These are phyloP conservation scores for Persicaria maculosa DNA, from an alignment of 148 eudicot species.

Conservation along the genomic window DNA sequence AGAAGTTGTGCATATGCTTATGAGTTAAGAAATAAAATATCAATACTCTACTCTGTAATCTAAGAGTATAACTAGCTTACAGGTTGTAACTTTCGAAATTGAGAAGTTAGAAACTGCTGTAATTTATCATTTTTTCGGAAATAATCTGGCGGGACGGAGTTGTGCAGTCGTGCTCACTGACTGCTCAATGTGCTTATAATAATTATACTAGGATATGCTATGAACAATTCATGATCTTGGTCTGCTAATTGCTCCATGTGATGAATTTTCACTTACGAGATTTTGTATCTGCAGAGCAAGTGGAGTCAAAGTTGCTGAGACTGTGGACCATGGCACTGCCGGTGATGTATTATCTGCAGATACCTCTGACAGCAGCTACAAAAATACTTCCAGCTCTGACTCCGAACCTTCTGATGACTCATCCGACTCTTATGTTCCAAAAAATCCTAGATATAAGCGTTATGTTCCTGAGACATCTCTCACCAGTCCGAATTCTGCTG, in stretches of 20 bases:
- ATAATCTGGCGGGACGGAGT: not conserved
- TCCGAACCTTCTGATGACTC: not conserved
- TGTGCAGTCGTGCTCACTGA: not conserved
- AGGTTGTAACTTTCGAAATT: not conserved
- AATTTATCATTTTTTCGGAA: too few relatives aligned
- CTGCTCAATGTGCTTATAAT: not conserved
- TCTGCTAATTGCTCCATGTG: not conserved
- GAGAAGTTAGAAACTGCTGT: not conserved
- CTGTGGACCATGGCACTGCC: conserved; percentile 15
- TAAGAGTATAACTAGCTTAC: not conserved
- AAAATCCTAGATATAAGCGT: conserved; percentile 4
- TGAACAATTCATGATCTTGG: not conserved
- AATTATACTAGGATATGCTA: not conserved
- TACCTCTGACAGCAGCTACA: conserved; percentile 3
- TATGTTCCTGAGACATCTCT: conserved; percentile 8
- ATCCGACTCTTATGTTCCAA: conserved; percentile 10
- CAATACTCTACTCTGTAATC: not conserved
- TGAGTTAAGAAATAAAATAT: not conserved
- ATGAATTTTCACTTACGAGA: not conserved
- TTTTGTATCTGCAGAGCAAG: conserved; percentile 2
- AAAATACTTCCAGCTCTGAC: not conserved
- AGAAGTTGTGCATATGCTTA: not conserved
- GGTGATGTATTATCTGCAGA: conserved; percentile 9
- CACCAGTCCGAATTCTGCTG: not conserved
- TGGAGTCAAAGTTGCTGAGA: conserved; percentile 12